Conservation (phyloP, 129 eudicot species). For the Centella asiatica region DNA sequence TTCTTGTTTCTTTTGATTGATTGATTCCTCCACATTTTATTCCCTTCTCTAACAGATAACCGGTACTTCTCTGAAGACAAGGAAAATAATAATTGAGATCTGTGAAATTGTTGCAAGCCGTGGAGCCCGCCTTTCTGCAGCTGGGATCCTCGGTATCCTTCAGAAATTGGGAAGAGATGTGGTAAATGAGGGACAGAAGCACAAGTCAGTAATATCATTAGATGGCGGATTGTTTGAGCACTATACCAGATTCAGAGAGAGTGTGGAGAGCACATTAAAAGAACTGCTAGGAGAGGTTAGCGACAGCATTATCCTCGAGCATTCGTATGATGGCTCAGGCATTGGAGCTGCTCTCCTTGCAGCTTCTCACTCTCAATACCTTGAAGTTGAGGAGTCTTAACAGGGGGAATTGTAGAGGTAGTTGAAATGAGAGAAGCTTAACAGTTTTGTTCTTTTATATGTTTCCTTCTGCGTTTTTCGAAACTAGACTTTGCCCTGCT, state of each 20-base stretch:
- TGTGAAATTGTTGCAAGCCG: slow-evolving; percentile 79
- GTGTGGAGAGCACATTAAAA: slow-evolving; percentile 40
- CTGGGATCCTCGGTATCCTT: slow-evolving; percentile 77
- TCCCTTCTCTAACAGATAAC: slow-evolving; percentile 38
- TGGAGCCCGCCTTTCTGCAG: slow-evolving; percentile 91
- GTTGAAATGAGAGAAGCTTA: slow-evolving; percentile 28
- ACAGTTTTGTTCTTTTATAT: slow-evolving; percentile 12
- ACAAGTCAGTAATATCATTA: slow-evolving; percentile 65
- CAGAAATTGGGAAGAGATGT: slow-evolving; percentile 67
- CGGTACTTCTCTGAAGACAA: slow-evolving; percentile 51
- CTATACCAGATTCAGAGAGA: slow-evolving; percentile 59
- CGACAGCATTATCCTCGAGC: slow-evolving; percentile 35
- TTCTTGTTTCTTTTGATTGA: no score
- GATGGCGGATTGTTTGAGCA: slow-evolving; percentile 93
- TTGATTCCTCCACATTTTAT: neutral
- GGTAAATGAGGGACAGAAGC: slow-evolving; percentile 36
- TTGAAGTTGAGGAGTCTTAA: slow-evolving; percentile 39
- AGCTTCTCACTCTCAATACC: slow-evolving; percentile 87
- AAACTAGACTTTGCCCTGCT: no score
- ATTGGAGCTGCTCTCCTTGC: slow-evolving; percentile 95
- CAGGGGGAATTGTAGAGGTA: slow-evolving; percentile 10
- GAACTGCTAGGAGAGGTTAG: slow-evolving; percentile 66
- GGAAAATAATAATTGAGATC: slow-evolving; percentile 54
- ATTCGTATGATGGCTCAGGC: slow-evolving; percentile 85
- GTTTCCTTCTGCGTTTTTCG: no score